A percentile compares a stretch with the other conserved stretches of the same genome.
phyloP scores from a whole-genome alignment of 2,329 filamentous ascomycete genomes.

The Sclerotiophoma versabilis region DNA sequence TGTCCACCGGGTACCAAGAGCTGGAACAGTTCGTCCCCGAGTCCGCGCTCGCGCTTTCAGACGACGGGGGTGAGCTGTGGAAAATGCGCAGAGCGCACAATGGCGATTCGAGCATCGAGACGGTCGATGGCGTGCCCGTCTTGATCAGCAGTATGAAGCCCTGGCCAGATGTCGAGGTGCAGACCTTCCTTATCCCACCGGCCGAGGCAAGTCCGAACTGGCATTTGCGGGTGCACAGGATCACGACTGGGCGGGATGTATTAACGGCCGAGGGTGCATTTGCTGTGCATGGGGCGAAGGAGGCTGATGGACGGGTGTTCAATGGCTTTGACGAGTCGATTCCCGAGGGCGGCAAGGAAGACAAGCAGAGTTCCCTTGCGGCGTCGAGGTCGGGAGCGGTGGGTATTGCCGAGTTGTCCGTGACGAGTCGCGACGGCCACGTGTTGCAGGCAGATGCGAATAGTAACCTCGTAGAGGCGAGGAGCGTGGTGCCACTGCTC shows the following conservation, averaged over 20 bases:
- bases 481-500: constrained; percentile 75
- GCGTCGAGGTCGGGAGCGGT: constrained; percentile 60
- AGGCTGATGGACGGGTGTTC: constrained; percentile 66
- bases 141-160: constrained; percentile 75
- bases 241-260: constrained; percentile 66
- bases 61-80: constrained; percentile 81
- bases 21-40: constrained; percentile 80
- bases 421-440: constrained; percentile 61
- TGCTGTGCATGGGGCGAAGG: constrained; percentile 68
- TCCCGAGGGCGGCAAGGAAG: constrained; percentile 49
- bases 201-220: constrained; percentile 64
- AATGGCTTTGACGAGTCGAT: constrained; percentile 46
- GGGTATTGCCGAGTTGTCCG: constrained; percentile 57
- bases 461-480: constrained; percentile 75
- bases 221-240: constrained; percentile 71
- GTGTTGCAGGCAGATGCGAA: constrained; percentile 80
- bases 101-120: constrained; percentile 66
- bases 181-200: constrained; percentile 71
- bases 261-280: constrained; percentile 79
- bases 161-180: constrained; percentile 71
- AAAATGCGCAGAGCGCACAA: constrained; percentile 74
- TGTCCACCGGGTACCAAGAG: constrained; percentile 76
- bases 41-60: constrained; percentile 76
- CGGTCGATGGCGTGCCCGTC: constrained; percentile 62
- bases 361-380: constrained; percentile 49